phyloP scores from a whole-genome alignment of 257 asterid genomes.

The Nicotiana knightiana region DNA sequence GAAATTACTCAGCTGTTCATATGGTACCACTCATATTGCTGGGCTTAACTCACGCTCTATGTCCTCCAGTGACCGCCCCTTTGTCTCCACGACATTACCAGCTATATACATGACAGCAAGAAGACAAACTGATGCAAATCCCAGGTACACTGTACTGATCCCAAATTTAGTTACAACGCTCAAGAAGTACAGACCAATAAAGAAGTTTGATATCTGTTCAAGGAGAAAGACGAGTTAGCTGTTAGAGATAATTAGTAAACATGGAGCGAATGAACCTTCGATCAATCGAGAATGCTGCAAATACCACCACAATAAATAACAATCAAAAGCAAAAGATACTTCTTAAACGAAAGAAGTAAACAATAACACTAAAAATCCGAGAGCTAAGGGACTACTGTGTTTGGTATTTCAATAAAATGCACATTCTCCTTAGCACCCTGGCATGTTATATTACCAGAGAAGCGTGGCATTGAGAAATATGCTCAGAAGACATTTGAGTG shows the following conservation, averaged over 20 bases:
- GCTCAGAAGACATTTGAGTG: not conserved
- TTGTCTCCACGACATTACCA: slow-evolving; percentile 80
- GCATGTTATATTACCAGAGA: not conserved
- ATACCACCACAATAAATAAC: not conserved
- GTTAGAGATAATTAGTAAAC: not conserved
- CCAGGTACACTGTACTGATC: slow-evolving; percentile 82
- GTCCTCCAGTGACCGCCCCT: slow-evolving; percentile 90
- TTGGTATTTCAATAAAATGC: not conserved
- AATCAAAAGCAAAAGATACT: not conserved
- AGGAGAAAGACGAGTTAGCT: not conserved
- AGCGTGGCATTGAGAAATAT: not conserved
- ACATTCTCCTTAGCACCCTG: not conserved
- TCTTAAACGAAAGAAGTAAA: not conserved
- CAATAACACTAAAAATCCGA: not conserved
- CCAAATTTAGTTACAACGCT: slow-evolving; percentile 79
- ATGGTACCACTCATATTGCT: slow-evolving; percentile 32
- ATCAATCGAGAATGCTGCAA: not conserved
- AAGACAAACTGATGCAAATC: slow-evolving; percentile 67
- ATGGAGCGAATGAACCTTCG: not conserved
- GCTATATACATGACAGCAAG: slow-evolving; percentile 73
- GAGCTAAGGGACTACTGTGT: not conserved
- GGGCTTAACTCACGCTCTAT: slow-evolving; percentile 70
- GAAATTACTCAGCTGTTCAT: not conserved
- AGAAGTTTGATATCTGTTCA: slow-evolving; percentile 76
- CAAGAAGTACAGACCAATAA: slow-evolving; percentile 87